Conservation (phyloP, 352 stramenopile species). For the Pythium aphanidermatum region DNA sequence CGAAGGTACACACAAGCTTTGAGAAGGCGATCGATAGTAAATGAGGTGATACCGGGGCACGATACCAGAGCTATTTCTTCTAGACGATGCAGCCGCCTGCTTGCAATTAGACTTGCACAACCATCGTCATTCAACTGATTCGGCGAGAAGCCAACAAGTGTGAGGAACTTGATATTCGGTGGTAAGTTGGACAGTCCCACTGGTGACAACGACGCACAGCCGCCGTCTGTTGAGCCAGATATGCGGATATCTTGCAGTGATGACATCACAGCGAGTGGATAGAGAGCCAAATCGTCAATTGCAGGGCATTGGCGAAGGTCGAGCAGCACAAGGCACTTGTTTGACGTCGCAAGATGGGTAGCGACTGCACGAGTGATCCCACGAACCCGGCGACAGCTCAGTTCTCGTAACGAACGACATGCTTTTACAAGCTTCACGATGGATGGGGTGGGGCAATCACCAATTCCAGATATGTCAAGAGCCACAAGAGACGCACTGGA, state of each 20-base stretch:
- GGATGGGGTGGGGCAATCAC: constrained; percentile 11
- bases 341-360: constrained; percentile 42
- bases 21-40: constrained; percentile 25
- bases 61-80: constrained; percentile 38
- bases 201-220: constrained; percentile 24
- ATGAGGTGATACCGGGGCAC: constrained; percentile 23
- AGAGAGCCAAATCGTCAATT: constrained; percentile 58
- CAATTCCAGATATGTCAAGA: constrained; percentile 35
- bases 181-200: constrained; percentile 44
- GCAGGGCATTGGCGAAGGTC: constrained; percentile 44
- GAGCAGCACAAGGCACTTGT: constrained; percentile 44
- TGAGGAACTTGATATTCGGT: constrained; percentile 25
- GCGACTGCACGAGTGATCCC: constrained; percentile 39
- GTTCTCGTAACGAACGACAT: constrained; percentile 20
- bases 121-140: constrained; percentile 29
- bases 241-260: constrained; percentile 43
- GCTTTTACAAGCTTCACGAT: constrained; percentile 37
- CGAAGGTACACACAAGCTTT: constrained; percentile 33
- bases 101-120: constrained; percentile 22
- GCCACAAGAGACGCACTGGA: constrained; percentile 7
- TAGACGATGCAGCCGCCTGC: constrained; percentile 19
- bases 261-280: constrained; percentile 52
- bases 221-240: constrained; percentile 11
- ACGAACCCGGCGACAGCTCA: constrained; percentile 30
- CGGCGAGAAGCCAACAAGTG: constrained; percentile 23